These are phyloP conservation scores for Botryotinia calthae DNA, from an alignment of 2,329 filamentous ascomycete species.

Conservation along the genomic window DNA sequence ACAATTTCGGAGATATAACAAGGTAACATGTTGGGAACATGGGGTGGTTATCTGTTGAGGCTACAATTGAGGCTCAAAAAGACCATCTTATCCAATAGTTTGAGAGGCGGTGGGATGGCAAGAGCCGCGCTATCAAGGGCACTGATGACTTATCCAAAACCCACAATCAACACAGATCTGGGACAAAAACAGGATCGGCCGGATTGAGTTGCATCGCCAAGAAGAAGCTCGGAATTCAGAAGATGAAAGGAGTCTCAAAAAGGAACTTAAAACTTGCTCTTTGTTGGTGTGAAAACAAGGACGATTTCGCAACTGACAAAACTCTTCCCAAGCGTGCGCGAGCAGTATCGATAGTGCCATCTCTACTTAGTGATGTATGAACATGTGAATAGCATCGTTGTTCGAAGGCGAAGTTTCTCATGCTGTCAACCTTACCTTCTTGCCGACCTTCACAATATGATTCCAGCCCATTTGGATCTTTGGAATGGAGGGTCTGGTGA, in stretches of 20 bases:
- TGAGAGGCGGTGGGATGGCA: neutral
- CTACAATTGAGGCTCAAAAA: slow-evolving; percentile 4
- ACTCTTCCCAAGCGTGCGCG: neutral
- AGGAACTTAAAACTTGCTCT: neutral
- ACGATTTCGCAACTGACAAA: neutral
- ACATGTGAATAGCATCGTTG: neutral
- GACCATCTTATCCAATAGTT: neutral
- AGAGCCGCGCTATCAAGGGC: neutral
- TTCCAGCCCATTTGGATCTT: neutral
- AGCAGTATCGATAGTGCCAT: neutral
- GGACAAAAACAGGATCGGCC: neutral
- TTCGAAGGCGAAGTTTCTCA: neutral
- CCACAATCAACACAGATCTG: neutral
- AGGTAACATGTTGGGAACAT: neutral
- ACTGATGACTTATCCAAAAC: neutral
- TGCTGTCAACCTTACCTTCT: neutral
- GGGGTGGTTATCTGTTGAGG: neutral
- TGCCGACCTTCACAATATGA: neutral
- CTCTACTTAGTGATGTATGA: neutral
- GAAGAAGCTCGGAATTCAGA: neutral
- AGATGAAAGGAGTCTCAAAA: neutral
- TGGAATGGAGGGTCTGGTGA: too few relatives aligned
- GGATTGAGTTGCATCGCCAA: neutral
- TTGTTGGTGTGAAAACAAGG: neutral
- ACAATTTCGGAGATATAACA: neutral